Percentiles rank a stretch among this genome's conserved stretches.
These are phyloP conservation scores for Melastoma malabathricum DNA, from an alignment of 345 rosid genomes.

Conservation along the genomic window DNA sequence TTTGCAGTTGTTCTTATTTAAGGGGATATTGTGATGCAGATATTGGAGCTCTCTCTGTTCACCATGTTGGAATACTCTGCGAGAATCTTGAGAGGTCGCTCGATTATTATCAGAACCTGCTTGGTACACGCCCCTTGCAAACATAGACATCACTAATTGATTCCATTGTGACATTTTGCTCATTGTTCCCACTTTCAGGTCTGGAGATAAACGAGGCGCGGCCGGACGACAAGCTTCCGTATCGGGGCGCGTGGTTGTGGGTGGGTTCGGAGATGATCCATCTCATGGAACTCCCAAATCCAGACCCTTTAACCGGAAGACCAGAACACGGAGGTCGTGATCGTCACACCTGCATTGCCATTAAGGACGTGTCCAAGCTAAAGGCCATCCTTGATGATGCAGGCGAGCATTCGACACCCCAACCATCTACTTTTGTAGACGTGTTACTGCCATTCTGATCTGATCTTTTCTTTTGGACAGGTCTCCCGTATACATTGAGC, in stretches of 20 bases:
- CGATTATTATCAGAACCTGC: slow-evolving; percentile 65
- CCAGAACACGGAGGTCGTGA: slow-evolving; percentile 91
- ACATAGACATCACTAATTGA: too few species aligned
- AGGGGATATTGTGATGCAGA: slow-evolving; percentile 24
- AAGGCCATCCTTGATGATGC: slow-evolving; percentile 65
- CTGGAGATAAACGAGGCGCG: slow-evolving; percentile 89
- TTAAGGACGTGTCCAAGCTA: slow-evolving; percentile 61
- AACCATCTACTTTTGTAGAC: not conserved
- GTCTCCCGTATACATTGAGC: slow-evolving; percentile 68
- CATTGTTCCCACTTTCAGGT: slow-evolving; percentile 22
- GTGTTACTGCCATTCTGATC: slow-evolving; percentile 1
- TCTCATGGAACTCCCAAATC: slow-evolving; percentile 97
- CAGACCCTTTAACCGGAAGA: slow-evolving; percentile 85
- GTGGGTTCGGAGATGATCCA: slow-evolving; percentile 97
- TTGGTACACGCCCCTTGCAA: slow-evolving; percentile 23
- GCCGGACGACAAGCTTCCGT: slow-evolving; percentile 85
- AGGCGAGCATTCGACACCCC: slow-evolving; percentile 25
- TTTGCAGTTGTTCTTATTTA: too few species aligned
- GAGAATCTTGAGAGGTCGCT: slow-evolving; percentile 76
- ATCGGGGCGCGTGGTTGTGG: slow-evolving; percentile 96
- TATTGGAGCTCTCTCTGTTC: slow-evolving; percentile 69
- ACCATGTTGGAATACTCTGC: slow-evolving; percentile 84
- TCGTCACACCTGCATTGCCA: slow-evolving; percentile 79
- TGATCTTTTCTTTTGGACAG: slow-evolving; percentile 19
- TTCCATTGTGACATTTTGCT: not conserved